Conservation (phyloP, 2,329 filamentous ascomycete species). For the Cercospora beticola region DNA sequence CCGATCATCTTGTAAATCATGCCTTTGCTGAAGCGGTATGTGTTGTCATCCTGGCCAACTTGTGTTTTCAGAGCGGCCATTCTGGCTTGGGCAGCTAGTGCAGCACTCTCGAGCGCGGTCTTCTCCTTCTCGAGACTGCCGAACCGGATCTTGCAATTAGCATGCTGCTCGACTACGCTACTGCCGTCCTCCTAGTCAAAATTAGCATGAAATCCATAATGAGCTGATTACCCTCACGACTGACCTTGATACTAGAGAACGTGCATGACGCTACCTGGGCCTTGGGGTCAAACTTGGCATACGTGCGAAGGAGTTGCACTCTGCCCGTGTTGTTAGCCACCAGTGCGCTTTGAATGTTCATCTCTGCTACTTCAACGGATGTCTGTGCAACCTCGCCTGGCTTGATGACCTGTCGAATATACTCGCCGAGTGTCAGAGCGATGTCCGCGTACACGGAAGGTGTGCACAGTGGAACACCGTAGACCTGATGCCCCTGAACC, state of each 20-base stretch:
- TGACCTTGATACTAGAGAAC: conserved; percentile 9
- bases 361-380: conserved; percentile 42
- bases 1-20: conserved; percentile 23
- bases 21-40: conserved; percentile 18
- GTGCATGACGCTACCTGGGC: conserved; percentile 6
- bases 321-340: conserved; percentile 21
- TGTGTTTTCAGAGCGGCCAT: conserved; percentile 5
- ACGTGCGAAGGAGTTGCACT: conserved; percentile 14
- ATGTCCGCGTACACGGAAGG: conserved; percentile 42
- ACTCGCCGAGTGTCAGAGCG: conserved; percentile 36
- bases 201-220: neutral
- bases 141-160: conserved; percentile 13
- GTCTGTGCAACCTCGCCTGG: conserved; percentile 10
- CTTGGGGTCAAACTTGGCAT: conserved; percentile 10
- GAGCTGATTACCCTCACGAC: neutral
- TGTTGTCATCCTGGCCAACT: conserved; percentile 26
- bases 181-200: conserved; percentile 16
- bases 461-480: conserved; percentile 43
- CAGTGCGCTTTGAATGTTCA: conserved; percentile 40
- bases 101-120: conserved; percentile 29
- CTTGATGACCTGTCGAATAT: conserved; percentile 17
- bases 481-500: conserved; percentile 47
- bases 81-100: conserved; percentile 7
- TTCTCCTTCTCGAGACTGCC: conserved; percentile 30
- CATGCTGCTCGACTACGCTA: conserved; percentile 13